Base-by-base conservation (phyloP, 2,329 filamentous ascomycete species). In the Diaporthe citrichinensis region DNA sequence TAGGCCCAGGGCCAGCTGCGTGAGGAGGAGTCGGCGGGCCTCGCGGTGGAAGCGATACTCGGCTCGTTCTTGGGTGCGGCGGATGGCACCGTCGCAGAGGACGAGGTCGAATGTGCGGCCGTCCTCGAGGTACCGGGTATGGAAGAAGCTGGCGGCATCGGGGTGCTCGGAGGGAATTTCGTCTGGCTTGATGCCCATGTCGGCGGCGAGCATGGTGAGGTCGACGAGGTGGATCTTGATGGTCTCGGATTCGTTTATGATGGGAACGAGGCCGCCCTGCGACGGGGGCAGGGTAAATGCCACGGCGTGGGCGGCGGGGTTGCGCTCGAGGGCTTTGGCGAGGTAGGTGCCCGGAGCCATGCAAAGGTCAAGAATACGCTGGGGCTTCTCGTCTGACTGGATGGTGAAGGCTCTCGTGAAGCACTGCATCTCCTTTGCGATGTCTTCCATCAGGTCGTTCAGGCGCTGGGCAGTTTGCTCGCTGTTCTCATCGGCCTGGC, bases 161-260 rank as follows among this genome's bases (percentile, higher is more conserved):
- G 81, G 82, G 34, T 86, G 83, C 1, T 80, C 78, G 0, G 49
- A 15, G 0, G 85, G 84, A 5, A 87, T 80, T 1, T 81, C 75
- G n/a, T 25, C 58, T 10, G 68, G 28, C 0, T 74, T 5, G 39
- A 77, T 23, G 3, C 86, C 86, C 82, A 89, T 87, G 51, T 90
- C 88, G 0, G 78, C 82, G 4, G 85, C 86, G 0, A 91, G 82
- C 85, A 90, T 88, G 1, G 87, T 91, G 71, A 90, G 81, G 78
- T 91, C 90, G 3, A 86, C 74, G 58, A 81, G 82, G 0, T 75
- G 69, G 23, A 81, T 67, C 1, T 75, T 57, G n/a, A 84, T 68
- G 8, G 74, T 41, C 4, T 59, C 44, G 3, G 76, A 67, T 1
- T 67, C 58, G 3, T 44, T 72, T 0, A 88, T 41, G 1, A 83